Evolutionary conservation across 441 rosid species (phyloP), one percentile per base, ranked within the genome.

Genomic region (Flueggea neowawraea): DNA sequence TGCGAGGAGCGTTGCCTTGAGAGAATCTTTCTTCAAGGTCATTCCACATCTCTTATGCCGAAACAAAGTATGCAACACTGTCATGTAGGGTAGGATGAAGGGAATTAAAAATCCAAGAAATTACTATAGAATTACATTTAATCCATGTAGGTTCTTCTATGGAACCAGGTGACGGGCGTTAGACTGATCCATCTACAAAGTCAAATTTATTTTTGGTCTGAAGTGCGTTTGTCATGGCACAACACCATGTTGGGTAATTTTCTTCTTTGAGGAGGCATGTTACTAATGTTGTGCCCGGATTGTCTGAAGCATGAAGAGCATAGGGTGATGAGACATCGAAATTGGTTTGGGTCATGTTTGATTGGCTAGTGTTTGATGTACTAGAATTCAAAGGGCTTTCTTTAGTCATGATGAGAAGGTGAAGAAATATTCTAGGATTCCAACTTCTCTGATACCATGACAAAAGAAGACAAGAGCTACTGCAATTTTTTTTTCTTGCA

Each of bases 31-130:
- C 62, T 52, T 55, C 31, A 2, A 68, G 47, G 48, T 68, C 49
- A 16, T 17, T 22, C 67, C 58, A 68, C 8, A 55, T 10, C 10
- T 41, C 44, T 10, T 41, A 5, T 41, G 44, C 44, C 10, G 44
- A 5, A 10, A 5, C 44, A 12, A 6, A 49, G 0, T 49, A 50
- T 9, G 62, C 62, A 12, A 68, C 52, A 16, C 47, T 62, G 6
- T 61, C 43, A 45, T 41, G 36, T 10, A 12, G 33, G 3, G 31
- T n/a, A 6, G 31, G 32, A 41, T 55, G 12, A 14, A 68, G 43
- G 0, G 61, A 60, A 17, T 33, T 55, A 32, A 55, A 55, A 10
- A 68, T 68, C 51, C 52, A 68, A 4, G 57, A 32, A n/a, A 68
- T 49, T 0, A 68, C 43, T 57, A 55, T 43, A 0, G 45, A 28